Evolutionary conservation across 306 rosid species (phyloP).

Genomic region (Sechiopsis laciniata): DNA sequence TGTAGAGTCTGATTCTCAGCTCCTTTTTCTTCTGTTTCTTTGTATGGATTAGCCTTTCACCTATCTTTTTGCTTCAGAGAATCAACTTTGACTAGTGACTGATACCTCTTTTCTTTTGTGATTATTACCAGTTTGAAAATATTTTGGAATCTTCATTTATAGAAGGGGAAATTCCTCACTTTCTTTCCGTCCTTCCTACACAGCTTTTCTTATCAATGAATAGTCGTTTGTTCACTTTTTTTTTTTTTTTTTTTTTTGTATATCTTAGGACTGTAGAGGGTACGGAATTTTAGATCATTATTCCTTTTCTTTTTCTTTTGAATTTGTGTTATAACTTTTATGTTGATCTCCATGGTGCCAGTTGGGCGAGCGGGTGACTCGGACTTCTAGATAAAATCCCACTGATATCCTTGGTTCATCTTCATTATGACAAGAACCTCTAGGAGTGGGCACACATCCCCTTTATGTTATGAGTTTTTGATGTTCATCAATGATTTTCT

Average conservation of each 20-base stretch:
- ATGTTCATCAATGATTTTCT: neutral
- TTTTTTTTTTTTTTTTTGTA: neutral
- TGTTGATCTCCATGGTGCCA: neutral
- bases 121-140: neutral
- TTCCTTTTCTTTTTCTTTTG: no score
- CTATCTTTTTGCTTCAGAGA: neutral
- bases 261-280: neutral
- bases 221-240: neutral
- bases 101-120: neutral
- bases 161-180: neutral
- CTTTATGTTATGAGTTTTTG: neutral
- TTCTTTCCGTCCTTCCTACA: neutral
- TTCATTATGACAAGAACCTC: neutral
- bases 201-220: neutral
- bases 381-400: neutral
- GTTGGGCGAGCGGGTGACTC: neutral
- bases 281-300: neutral
- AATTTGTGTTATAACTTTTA: neutral
- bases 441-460: neutral
- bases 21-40: slow-evolving; percentile 1
- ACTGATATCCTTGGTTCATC: neutral
- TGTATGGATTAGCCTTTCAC: neutral
- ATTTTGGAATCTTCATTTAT: neutral
- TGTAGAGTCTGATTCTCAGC: slow-evolving; percentile 4
- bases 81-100: neutral